Evolutionary conservation across 257 asterid species (phyloP).

Genomic region (Catharanthus roseus): DNA sequence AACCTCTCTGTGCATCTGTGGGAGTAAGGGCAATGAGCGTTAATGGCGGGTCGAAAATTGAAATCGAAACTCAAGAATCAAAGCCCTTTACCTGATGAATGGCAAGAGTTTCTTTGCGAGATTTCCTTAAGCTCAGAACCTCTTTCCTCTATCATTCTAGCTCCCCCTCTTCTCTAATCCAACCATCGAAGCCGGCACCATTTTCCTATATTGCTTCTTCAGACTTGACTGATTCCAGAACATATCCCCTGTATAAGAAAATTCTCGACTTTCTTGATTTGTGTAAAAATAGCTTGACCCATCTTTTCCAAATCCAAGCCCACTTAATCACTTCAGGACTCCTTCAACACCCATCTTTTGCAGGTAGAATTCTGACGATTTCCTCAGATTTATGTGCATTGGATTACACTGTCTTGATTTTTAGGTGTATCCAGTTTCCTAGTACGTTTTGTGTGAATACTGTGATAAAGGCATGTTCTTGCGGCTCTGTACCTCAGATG

Average conservation of each 20-base stretch:
- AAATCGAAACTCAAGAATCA: background rate
- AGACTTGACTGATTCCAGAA: slow-evolving; percentile 3
- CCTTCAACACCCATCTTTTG: slow-evolving; percentile 47
- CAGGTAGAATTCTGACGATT: slow-evolving; percentile 55
- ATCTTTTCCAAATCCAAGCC: slow-evolving; percentile 57
- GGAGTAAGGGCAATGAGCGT: slow-evolving; percentile 12
- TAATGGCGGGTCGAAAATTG: slow-evolving; percentile 13
- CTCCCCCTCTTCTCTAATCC: slow-evolving; percentile 7
- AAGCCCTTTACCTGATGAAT: slow-evolving; percentile 20
- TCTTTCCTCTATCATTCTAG: slow-evolving; percentile 5
- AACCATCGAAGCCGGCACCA: slow-evolving; percentile 5
- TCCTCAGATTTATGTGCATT: slow-evolving; percentile 31
- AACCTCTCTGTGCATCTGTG: background rate
- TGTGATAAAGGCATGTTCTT: slow-evolving; percentile 44
- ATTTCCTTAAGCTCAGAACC: slow-evolving; percentile 10
- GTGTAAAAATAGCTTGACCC: slow-evolving; percentile 36
- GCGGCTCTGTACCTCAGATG: slow-evolving; percentile 29
- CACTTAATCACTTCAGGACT: slow-evolving; percentile 48
- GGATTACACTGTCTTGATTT: slow-evolving; percentile 39
- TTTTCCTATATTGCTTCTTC: slow-evolving; percentile 7
- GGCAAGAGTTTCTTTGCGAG: slow-evolving; percentile 23
- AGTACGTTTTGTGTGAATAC: slow-evolving; percentile 65
- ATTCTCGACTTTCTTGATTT: slow-evolving; percentile 38
- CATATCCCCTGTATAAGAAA: slow-evolving; percentile 13
- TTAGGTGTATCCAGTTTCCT: slow-evolving; percentile 40